Base-by-base conservation (phyloP, 2,329 filamentous ascomycete species). In the Talaromyces amestolkiae region DNA sequence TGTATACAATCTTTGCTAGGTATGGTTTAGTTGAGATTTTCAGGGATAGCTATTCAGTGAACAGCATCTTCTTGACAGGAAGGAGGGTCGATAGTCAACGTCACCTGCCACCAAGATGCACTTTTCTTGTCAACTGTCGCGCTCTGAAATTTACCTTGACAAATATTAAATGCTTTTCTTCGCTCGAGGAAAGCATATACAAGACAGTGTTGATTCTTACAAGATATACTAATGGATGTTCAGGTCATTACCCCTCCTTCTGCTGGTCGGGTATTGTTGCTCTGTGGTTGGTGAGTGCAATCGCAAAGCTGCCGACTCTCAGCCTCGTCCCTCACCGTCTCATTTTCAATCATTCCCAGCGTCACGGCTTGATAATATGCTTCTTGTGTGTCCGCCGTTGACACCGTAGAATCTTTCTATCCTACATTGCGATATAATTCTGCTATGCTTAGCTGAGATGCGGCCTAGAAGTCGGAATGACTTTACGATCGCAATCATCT, bases 401-500 rank as follows among this genome's bases (percentile, higher is more conserved):
- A 47, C 22, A 47, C 45, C n/a, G 45, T 9, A 27, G 22, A 49
- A 49, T 27, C 19, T 27, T 11, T 49, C 5, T 51, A 9, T 17
- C 4, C 22, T 27, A 51, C 2, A 17, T 2, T 17, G 11, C 7
- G 19, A 15, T 11, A 51, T 17, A 3, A 49, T 27, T 17, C 2
- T 1, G 1, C 47, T 31, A 17, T 9, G 4, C 13, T 7, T 17
- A 31, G 22, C 15, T 27, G 22, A 51, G 8, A 51, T 51, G 47
- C 47, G 58, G 8, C 39, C 61, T 1, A 35, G 9, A 45, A 27
- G 24, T n/a, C 33, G 61, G n/a, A 37, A 31, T 13, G 54, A 59
- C 9, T 64, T 64, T 33, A 22, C 33, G 31, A 33, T 60, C 11
- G 43, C 43, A 45, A 22, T 64, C 24, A 47, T 64, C 13, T 58